Conservation (phyloP, 495 filamentous ascomycete species). For the Aspergillus sclerotioniger region DNA sequence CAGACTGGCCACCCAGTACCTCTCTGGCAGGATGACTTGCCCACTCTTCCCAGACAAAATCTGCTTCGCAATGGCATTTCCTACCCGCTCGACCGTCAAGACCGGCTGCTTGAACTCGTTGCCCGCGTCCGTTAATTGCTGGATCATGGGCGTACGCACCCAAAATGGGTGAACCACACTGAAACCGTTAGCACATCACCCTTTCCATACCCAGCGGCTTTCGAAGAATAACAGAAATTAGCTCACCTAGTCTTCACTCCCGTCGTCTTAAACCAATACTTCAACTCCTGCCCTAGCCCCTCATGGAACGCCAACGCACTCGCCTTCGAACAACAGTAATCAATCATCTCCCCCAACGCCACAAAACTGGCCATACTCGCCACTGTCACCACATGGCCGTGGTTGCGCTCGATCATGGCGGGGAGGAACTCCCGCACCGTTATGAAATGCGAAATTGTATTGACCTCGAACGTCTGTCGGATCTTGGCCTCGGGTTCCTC, state of each 20-base stretch:
- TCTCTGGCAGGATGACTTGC: conserved; percentile 37
- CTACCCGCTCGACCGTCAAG: conserved; percentile 36
- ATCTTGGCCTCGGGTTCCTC: conserved; percentile 45
- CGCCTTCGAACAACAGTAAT: conserved; percentile 58
- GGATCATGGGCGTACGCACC: conserved; percentile 48
- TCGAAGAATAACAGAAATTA: conserved; percentile 1
- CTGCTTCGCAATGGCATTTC: conserved; percentile 40
- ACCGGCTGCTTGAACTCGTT: conserved; percentile 37
- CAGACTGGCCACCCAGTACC: conserved; percentile 24
- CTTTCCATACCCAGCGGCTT: no score
- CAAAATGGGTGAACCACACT: conserved; percentile 47
- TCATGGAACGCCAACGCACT: conserved; percentile 57
- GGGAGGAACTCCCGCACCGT: conserved; percentile 61
- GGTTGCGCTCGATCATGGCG: conserved; percentile 56
- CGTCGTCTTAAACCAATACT: conserved; percentile 40
- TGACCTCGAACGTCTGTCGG: conserved; percentile 54
- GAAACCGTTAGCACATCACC: neutral
- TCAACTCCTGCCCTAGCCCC: conserved; percentile 43
- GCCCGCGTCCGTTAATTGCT: conserved; percentile 38
- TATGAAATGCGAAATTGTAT: conserved; percentile 58
- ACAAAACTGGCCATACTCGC: conserved; percentile 57
- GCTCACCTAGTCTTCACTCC: conserved; percentile 45
- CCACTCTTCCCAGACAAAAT: conserved; percentile 42
- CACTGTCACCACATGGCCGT: conserved; percentile 58
- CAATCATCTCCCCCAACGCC: conserved; percentile 45